A percentile compares a stretch with the other conserved stretches of the same genome.
phyloP scores from a whole-genome alignment of 2,329 filamentous ascomycete genomes.

The Arachnomyces sp. region DNA sequence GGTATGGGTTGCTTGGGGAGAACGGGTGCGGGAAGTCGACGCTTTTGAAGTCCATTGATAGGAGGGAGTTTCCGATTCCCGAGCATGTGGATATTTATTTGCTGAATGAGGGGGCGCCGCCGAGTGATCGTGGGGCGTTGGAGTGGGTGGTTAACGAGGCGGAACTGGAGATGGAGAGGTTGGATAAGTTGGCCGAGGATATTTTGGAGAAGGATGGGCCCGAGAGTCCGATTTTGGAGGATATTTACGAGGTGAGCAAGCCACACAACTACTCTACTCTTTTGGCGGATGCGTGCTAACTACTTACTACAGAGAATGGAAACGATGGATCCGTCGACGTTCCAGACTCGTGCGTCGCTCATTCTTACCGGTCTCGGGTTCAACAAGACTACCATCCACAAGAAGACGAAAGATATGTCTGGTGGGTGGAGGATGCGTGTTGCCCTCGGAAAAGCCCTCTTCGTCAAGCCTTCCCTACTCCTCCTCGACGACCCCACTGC shows the following conservation, averaged over 20 bases:
- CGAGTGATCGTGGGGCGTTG: slow-evolving; percentile 77
- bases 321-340: slow-evolving; percentile 96
- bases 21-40: slow-evolving; percentile 99
- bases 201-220: slow-evolving; percentile 88
- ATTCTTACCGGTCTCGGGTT: slow-evolving; percentile 98
- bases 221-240: slow-evolving; percentile 80
- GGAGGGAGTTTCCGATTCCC: slow-evolving; percentile 90
- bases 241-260: slow-evolving; percentile 79
- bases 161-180: slow-evolving; percentile 79
- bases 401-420: slow-evolving; percentile 99
- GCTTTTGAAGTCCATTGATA: slow-evolving; percentile 87
- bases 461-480: slow-evolving; percentile 93
- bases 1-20: slow-evolving; percentile 93
- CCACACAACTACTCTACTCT: not conserved
- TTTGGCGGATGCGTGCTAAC: slow-evolving; percentile 16
- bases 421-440: slow-evolving; percentile 99
- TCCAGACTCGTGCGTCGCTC: slow-evolving; percentile 87
- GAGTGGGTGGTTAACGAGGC: slow-evolving; percentile 97
- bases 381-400: slow-evolving; percentile 95
- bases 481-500: slow-evolving; percentile 97
- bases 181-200: slow-evolving; percentile 82
- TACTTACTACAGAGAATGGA: slow-evolving; percentile 71
- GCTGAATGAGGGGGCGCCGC: slow-evolving; percentile 90
- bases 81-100: slow-evolving; percentile 98
- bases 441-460: slow-evolving; percentile 90